Conservation (phyloP, 2,329 filamentous ascomycete species). For the Talaromyces verruculosus region DNA sequence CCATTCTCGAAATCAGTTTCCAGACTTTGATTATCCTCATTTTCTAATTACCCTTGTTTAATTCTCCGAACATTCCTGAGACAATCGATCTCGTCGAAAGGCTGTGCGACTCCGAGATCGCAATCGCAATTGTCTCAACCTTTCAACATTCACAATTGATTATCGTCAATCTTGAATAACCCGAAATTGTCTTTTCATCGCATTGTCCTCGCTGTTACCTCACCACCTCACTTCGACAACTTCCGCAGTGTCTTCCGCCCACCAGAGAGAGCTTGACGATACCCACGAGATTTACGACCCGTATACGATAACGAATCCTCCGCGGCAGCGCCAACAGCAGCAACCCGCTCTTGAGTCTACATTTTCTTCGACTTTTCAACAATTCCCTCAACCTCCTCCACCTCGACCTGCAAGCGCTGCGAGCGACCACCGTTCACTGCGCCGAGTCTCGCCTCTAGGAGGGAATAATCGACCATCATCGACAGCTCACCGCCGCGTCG, state of each 20-base stretch:
- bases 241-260: conserved; percentile 47
- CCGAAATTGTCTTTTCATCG: conserved; percentile 22
- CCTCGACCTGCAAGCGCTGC: conserved; percentile 55
- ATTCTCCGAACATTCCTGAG: conserved; percentile 31
- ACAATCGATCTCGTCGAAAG: neutral
- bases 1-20: conserved; percentile 20
- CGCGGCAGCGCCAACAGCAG: conserved; percentile 51
- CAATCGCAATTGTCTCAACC: conserved; percentile 4
- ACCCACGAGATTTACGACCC: conserved; percentile 56
- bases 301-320: conserved; percentile 44
- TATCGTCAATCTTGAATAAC: neutral
- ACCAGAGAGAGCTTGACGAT: conserved; percentile 50
- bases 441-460: conserved; percentile 53
- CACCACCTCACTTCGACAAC: conserved; percentile 26
- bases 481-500: conserved; percentile 41
- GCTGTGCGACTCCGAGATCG: conserved; percentile 6
- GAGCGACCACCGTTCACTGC: conserved; percentile 53
- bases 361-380: conserved; percentile 43
- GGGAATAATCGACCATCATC: conserved; percentile 41
- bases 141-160: neutral
- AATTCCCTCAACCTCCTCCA: conserved; percentile 18
- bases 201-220: conserved; percentile 38
- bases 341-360: conserved; percentile 42
- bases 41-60: conserved; percentile 22
- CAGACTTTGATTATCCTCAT: conserved; percentile 14